Evolutionary conservation across 345 rosid genomes (phyloP), one percentile per base, ranked within the genome.

Genomic region (Murraya koenigii): DNA sequence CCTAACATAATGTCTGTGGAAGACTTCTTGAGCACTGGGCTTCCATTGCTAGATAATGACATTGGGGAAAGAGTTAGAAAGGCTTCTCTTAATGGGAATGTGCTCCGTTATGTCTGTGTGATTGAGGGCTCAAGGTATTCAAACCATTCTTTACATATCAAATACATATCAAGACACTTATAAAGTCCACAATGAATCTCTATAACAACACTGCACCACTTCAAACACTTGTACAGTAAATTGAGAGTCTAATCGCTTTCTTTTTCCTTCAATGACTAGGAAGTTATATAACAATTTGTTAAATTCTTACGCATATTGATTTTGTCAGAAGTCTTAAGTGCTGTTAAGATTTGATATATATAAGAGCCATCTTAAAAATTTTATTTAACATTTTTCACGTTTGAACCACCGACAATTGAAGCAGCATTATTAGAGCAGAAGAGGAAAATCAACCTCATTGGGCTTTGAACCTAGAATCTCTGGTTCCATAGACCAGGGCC

Each of bases 51-150:
- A 70, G 99, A 95, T 82, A 87, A 81, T 74, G 77, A 77, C 80
- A 83, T 93, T 22, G 79, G 84, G 36, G 90, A 90, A 76, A 92
- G 96, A 83, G 92, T 93, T 79, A 82, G 76, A 79, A 89, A 79
- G 84, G 99, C 99, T 85, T 90, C 93, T 32, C 72, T 80, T 35
- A 87, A 79, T 7, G 94, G 94, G 38, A 88, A 88, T 75, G 99
- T 92, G 66, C 97, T 93, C 75, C 98, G 98, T 76, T 93, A 95
- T 84, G 98, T 91, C 71, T 93, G 97, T 63, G 70, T 93, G 75
- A 92, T 95, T 47, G 94, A 95, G 35, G 91, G 85, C 23, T 78
- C 92, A 72, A 93, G 98, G 98, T 95, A 86, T 80, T 69, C 23
- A 9, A 63, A 39, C 32, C 6, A 65, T 22, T 54, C 35, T 72